Base-by-base conservation (phyloP, 306 rosid genomes). In the Crotalaria pallida region DNA sequence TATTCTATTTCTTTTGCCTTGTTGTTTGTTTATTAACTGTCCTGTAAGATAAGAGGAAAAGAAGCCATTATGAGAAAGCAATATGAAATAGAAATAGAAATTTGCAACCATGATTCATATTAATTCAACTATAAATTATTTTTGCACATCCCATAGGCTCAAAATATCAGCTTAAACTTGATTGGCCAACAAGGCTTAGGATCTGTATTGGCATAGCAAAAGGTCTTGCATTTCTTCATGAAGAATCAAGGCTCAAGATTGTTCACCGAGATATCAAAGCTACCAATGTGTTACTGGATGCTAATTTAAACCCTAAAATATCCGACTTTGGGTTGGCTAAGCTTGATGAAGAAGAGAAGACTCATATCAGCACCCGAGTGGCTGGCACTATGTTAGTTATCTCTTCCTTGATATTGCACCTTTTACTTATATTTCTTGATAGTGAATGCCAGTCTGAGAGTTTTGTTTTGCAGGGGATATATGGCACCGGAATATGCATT, bases 401-500 rank as follows among this genome's bases (percentile, higher is more conserved):
- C 74, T 77, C 56, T 67, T 56, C 72, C 50, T 56, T 70, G 63
- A 59, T 61, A 50, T 58, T 17, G 29, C 31, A 44, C 44, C 65
- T 48, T 21, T 53, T 16, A 18, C 22, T 38, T 2, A 41, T 45
- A 29, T 63, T 73, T 73, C 17, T 56, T 40, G 52, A 40, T 33
- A 58, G 24, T 49, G 58, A 73, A 56, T 21, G 38, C 3, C n/a
- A 67, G 55, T 49, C n/a, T 61, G 16, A 22, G 60, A n/a, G 11
- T 67, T 61, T 7, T 55, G 24, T 59, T 61, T 75, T 79, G 76
- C 78, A 85, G 91, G 73, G 96, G 91, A 58, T 89, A 87, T 60
- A 87, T 85, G 91, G 91, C 91, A 2, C 93, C 91, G 1, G 93
- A 87, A 31, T 89, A 89, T 84, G 91, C 91, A 7, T 62, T 85